phyloP scores from a whole-genome alignment of 768 basidiomycete species.

The Cyathus striatus region DNA sequence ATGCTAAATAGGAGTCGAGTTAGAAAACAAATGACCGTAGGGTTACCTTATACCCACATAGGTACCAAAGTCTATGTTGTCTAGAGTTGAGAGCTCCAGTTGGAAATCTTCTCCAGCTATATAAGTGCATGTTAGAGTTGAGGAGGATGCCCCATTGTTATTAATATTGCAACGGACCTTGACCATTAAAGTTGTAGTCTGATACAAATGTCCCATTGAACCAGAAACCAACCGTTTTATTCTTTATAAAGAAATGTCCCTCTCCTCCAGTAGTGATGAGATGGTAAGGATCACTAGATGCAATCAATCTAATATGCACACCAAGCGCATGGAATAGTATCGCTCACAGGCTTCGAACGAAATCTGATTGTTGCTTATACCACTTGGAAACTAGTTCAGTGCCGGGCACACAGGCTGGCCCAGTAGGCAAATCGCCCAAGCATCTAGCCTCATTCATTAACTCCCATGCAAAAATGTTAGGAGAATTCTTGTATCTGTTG shows the following conservation, averaged over 20 bases:
- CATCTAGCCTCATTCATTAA: slow-evolving; percentile 57
- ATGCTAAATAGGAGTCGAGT: no score
- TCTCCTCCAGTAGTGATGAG: slow-evolving; percentile 54
- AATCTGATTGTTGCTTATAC: slow-evolving; percentile 48
- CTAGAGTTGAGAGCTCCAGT: slow-evolving; percentile 34
- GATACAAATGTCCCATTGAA: slow-evolving; percentile 35
- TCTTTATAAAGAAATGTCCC: slow-evolving; percentile 53
- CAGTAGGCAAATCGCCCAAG: slow-evolving; percentile 42
- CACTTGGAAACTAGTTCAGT: slow-evolving; percentile 40
- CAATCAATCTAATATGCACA: background rate
- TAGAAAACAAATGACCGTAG: no score
- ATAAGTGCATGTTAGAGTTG: background rate
- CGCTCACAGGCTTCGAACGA: slow-evolving; percentile 44
- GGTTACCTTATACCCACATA: slow-evolving; percentile 47
- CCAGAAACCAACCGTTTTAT: slow-evolving; percentile 34
- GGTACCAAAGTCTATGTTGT: slow-evolving; percentile 51
- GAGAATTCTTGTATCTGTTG: slow-evolving; percentile 44
- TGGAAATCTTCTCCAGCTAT: slow-evolving; percentile 54
- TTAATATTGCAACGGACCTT: no score
- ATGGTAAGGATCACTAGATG: slow-evolving; percentile 41
- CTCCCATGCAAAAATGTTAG: slow-evolving; percentile 57
- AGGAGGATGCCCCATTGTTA: no score
- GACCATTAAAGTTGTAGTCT: slow-evolving; percentile 55
- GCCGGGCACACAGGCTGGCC: slow-evolving; percentile 42
- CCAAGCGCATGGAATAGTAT: background rate